phyloP scores from a whole-genome alignment of 2,329 filamentous ascomycete genomes.

The Cordyceps tenuipes region DNA sequence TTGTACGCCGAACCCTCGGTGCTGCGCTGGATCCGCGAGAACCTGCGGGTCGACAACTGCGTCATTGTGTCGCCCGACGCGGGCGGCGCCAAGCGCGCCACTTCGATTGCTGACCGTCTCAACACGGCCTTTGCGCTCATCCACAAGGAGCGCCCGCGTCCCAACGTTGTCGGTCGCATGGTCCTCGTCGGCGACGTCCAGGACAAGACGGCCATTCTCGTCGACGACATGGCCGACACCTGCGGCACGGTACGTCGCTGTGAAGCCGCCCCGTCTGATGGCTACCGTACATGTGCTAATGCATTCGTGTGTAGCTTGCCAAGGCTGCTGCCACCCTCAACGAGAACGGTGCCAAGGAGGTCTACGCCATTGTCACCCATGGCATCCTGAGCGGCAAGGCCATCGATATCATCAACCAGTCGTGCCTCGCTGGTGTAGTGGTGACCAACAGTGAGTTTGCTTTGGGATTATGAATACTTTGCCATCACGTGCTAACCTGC shows the following conservation, averaged over 20 bases:
- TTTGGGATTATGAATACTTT: neutral
- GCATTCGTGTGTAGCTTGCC: slow-evolving; percentile 30
- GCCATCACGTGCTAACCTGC: slow-evolving; percentile 18
- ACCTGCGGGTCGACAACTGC: slow-evolving; percentile 71
- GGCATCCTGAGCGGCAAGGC: slow-evolving; percentile 84
- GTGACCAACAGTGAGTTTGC: slow-evolving; percentile 70
- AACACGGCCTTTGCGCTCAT: slow-evolving; percentile 90
- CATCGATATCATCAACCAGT: slow-evolving; percentile 76
- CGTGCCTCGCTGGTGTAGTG: slow-evolving; percentile 67
- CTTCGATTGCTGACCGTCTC: slow-evolving; percentile 84
- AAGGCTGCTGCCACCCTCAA: slow-evolving; percentile 89
- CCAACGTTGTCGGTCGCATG: slow-evolving; percentile 86
- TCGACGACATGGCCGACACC: slow-evolving; percentile 97
- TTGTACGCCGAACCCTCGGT: slow-evolving; percentile 92
- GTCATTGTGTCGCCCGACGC: slow-evolving; percentile 95
- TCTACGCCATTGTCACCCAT: slow-evolving; percentile 92
- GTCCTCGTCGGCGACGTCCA: slow-evolving; percentile 87
- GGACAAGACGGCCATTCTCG: slow-evolving; percentile 87
- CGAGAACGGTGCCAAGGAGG: slow-evolving; percentile 75
- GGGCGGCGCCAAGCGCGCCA: slow-evolving; percentile 88
- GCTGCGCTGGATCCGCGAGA: slow-evolving; percentile 82
- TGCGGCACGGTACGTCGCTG: slow-evolving; percentile 58
- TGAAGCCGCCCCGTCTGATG: neutral
- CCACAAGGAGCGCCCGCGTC: slow-evolving; percentile 85
- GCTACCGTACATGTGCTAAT: slow-evolving; percentile 9